A percentile compares a stretch with the other conserved stretches of the same genome.
Conservation (phyloP, 1,284 basidiomycete species). For the Sporisorium reilianum region DNA sequence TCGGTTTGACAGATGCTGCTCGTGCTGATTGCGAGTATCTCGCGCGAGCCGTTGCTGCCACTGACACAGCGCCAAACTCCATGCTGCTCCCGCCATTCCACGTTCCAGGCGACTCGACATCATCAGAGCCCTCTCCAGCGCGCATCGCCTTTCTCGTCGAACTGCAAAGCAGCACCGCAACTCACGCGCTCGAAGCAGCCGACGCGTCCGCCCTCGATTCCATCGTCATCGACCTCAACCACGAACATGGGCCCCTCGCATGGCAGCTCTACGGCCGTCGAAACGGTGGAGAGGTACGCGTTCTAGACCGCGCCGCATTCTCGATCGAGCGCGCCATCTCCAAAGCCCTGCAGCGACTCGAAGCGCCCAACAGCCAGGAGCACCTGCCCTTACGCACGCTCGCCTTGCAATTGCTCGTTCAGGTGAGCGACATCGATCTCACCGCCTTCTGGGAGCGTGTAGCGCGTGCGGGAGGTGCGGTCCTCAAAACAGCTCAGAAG, state of each 20-base stretch:
- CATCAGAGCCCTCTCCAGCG: constrained; percentile 12
- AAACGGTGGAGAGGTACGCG: constrained; percentile 12
- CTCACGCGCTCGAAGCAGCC: constrained; percentile 16
- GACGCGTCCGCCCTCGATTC: constrained; percentile 7
- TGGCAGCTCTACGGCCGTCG: constrained; percentile 40
- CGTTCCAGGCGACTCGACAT: not conserved
- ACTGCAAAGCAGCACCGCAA: constrained; percentile 24
- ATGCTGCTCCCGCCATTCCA: constrained; percentile 25
- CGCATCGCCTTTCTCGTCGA: constrained; percentile 33
- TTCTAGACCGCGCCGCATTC: constrained; percentile 52
- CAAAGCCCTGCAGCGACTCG: constrained; percentile 32
- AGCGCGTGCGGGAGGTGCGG: constrained; percentile 36
- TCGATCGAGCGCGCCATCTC: constrained; percentile 48
- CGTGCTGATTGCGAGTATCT: constrained; percentile 27
- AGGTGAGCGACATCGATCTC: constrained; percentile 47
- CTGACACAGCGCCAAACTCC: not conserved
- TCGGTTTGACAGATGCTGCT: constrained; percentile 20
- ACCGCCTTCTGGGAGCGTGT: constrained; percentile 58
- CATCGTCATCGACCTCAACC: constrained; percentile 29
- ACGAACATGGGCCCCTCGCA: constrained; percentile 41
- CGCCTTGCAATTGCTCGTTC: constrained; percentile 44
- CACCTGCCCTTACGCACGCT: constrained; percentile 28
- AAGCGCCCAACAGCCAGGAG: constrained; percentile 28
- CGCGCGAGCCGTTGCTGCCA: constrained; percentile 1
- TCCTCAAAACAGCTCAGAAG: constrained; percentile 29